Percentiles rank a stretch among this genome's conserved stretches.
phyloP scores from a whole-genome alignment of 2,329 filamentous ascomycete species.

The Blastomyces gilchristii region DNA sequence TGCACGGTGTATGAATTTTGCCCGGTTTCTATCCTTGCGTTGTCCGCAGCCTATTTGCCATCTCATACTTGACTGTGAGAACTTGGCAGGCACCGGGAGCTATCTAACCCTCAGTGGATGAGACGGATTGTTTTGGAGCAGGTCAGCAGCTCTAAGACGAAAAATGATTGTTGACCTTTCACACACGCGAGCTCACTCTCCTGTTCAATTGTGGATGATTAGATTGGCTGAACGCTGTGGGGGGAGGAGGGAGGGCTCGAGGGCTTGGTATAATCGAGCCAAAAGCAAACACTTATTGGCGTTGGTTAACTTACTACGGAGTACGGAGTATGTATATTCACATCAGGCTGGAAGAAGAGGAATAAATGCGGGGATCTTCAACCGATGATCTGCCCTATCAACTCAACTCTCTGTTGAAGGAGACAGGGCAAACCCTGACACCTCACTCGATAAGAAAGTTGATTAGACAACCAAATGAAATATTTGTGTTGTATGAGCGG shows the following conservation, averaged over 20 bases:
- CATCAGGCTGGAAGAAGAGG: neutral
- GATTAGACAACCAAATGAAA: neutral
- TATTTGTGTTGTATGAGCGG: too few relatives aligned
- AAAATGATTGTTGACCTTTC: neutral
- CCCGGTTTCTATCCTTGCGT: neutral
- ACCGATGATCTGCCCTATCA: neutral
- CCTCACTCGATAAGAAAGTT: neutral
- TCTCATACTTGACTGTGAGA: neutral
- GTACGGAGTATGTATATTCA: too few relatives aligned
- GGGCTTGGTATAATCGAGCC: neutral
- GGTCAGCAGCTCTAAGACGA: neutral
- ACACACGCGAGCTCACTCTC: neutral
- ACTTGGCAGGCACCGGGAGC: neutral
- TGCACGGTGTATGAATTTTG: neutral
- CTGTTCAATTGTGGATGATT: neutral
- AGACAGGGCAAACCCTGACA: neutral
- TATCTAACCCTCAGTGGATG: neutral
- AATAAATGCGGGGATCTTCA: neutral
- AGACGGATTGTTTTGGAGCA: neutral
- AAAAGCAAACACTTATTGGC: neutral
- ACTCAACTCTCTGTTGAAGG: neutral
- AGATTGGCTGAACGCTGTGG: neutral
- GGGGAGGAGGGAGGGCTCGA: neutral
- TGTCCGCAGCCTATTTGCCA: neutral
- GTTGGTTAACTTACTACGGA: neutral